A percentile compares a stretch with the other conserved stretches of the same genome.
Evolutionary conservation across 208 protist species (phyloP).

Genomic region (Wallacemonas sp.): DNA sequence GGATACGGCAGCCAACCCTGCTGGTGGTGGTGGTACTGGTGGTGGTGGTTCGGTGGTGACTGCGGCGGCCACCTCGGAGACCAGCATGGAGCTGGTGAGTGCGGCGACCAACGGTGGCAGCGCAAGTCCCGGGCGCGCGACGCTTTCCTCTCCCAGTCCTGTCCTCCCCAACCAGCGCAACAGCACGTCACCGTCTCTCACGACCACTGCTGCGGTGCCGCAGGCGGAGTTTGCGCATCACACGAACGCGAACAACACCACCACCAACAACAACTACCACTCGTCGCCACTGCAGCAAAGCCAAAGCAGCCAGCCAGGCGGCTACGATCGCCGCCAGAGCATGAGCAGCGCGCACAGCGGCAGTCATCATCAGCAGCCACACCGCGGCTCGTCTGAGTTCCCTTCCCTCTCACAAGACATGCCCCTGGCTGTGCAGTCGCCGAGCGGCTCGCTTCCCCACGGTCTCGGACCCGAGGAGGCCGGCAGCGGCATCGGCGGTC

Average conservation of each 20-base stretch:
- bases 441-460: neutral
- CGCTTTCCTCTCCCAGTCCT: neutral
- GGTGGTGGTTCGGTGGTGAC: neutral
- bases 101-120: too few relatives aligned
- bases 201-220: too few relatives aligned
- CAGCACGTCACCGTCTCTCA: neutral
- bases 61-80: neutral
- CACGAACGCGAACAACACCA: too few relatives aligned
- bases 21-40: neutral
- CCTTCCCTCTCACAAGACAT: slow-evolving; percentile 21
- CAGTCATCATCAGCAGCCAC: neutral
- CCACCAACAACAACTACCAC: neutral
- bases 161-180: neutral
- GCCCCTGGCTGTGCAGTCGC: too few relatives aligned
- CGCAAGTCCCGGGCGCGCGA: neutral
- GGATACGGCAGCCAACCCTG: neutral
- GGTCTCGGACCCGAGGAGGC: neutral
- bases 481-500: too few relatives aligned
- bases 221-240: too few relatives aligned
- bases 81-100: neutral
- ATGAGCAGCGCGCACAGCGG: slow-evolving; percentile 6
- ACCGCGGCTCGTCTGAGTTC: neutral
- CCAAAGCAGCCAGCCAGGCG: too few relatives aligned
- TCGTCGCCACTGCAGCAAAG: neutral
- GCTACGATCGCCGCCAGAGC: neutral